phyloP scores from a whole-genome alignment of 371 early-diverging fungal species.

The Circinella minor region DNA sequence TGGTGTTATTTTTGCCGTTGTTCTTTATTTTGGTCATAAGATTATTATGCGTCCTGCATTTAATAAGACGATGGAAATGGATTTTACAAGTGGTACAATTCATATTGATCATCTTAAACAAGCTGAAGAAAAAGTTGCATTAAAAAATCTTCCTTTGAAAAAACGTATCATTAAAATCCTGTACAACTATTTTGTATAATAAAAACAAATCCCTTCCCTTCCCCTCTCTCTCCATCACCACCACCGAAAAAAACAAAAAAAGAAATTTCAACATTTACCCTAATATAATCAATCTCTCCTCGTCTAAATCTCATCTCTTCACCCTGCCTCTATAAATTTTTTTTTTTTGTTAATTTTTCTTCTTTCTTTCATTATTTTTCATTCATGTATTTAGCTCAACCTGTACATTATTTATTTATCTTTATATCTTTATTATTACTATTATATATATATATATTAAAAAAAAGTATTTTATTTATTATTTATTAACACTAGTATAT shows the following conservation, averaged over 20 bases:
- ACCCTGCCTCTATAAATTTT: neutral
- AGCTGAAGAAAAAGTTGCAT: constrained; percentile 14
- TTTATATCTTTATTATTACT: neutral
- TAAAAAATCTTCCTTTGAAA: neutral
- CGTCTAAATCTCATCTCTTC: neutral
- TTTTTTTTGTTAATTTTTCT: neutral
- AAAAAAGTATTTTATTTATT: neutral
- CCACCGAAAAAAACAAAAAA: neutral
- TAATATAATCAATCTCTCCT: neutral
- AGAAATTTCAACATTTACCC: neutral
- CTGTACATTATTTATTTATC: constrained; percentile 1
- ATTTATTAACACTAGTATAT: too few relatives aligned
- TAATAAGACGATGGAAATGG: constrained; percentile 47
- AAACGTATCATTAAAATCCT: neutral
- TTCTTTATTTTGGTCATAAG: constrained; percentile 62
- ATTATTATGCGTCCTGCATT: constrained; percentile 38
- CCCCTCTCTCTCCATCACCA: neutral
- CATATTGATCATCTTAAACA: constrained; percentile 27
- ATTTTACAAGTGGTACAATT: constrained; percentile 52
- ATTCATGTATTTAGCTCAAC: neutral
- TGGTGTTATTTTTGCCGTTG: constrained; percentile 57
- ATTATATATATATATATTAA: neutral
- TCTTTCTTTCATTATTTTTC: neutral
- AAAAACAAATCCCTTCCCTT: neutral
- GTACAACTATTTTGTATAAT: neutral